Base-by-base conservation (phyloP, 768 basidiomycete species). In the Boletus reticuloceps region DNA sequence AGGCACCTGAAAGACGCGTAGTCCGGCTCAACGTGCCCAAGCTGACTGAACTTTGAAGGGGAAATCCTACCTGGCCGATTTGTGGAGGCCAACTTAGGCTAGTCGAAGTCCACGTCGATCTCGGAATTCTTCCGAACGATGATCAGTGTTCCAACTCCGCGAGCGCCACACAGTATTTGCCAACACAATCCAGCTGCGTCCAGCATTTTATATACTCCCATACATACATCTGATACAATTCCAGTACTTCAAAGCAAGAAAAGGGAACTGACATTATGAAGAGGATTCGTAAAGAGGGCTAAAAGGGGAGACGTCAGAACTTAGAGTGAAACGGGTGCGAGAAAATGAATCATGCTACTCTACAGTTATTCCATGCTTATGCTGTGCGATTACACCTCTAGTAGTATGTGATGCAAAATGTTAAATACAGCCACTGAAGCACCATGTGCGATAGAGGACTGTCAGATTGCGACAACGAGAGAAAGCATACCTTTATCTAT, bases 111-210 rank as follows among this genome's bases (percentile, higher is more conserved):
- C 19, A 14, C 47, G 61, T 44, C 58, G 51, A 60, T 63, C 61
- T 36, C 47, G 29, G 51, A 25, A 31, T 25, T 25, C 25, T 25
- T 14, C 3, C 58, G n/a, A n/a, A n/a, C n/a, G n/a, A n/a, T n/a
- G n/a, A n/a, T n/a, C n/a, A n/a, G 3, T 1, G 13, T 29, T 49
- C 27, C 39, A 50, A 62, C 64, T 63, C 64, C 60, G 64, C 60
- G 56, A 58, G 20, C 44, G 13, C 19, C 29, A 14, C 19, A 46
- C 12, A 32, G n/a, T 40, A 36, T 2, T 44, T 43, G 38, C 27
- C 2, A 38, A 44, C 34, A 27, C 54, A 56, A 50, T 11, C 55
- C 55, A 45, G 46, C 20, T 58, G 46, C 17, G 20, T 41, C 14
- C 22, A 44, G 13, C 34, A 1, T 4, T 8, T 29, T 5, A n/a